Conservation (phyloP, 177 flowering plant genomes). For the Vitis hybrid region DNA sequence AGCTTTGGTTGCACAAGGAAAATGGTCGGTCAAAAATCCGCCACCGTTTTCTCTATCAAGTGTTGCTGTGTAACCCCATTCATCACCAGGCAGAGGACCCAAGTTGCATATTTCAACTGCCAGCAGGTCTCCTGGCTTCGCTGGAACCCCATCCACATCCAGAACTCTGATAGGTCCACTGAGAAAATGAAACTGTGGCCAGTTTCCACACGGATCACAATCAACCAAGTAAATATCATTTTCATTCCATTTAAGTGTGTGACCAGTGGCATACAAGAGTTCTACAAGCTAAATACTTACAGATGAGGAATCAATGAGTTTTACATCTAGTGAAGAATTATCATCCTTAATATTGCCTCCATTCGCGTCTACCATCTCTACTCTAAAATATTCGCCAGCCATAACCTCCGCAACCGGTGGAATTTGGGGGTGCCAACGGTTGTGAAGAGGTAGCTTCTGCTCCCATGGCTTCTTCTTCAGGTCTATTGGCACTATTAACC, state of each 20-base stretch:
- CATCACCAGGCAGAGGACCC: constrained; percentile 96
- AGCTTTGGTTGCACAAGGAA: constrained; percentile 91
- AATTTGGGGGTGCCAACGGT: constrained; percentile 86
- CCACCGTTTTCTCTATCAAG: constrained; percentile 98
- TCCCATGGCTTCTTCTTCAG: constrained; percentile 76
- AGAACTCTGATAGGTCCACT: constrained; percentile 83
- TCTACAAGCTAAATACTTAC: constrained; percentile 43
- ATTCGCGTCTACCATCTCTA: constrained; percentile 91
- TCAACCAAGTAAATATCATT: background rate
- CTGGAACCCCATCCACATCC: constrained; percentile 70
- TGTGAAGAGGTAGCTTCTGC: constrained; percentile 65
- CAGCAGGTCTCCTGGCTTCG: constrained; percentile 92
- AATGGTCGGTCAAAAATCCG: constrained; percentile 92
- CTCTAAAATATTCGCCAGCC: constrained; percentile 56
- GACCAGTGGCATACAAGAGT: too few species aligned
- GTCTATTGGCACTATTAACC: constrained; percentile 56
- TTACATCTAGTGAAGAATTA: constrained; percentile 65
- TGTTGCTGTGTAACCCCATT: constrained; percentile 90
- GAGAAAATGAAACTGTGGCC: constrained; percentile 72
- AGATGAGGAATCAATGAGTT: constrained; percentile 64
- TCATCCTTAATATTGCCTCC: constrained; percentile 69
- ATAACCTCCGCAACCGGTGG: constrained; percentile 70
- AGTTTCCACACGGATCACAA: too few species aligned
- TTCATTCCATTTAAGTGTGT: too few species aligned
- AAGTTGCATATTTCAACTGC: constrained; percentile 86